Percentiles rank a stretch among this genome's conserved stretches.
Conservation (phyloP, 345 rosid genomes). For the Aurinia saxatilis region DNA sequence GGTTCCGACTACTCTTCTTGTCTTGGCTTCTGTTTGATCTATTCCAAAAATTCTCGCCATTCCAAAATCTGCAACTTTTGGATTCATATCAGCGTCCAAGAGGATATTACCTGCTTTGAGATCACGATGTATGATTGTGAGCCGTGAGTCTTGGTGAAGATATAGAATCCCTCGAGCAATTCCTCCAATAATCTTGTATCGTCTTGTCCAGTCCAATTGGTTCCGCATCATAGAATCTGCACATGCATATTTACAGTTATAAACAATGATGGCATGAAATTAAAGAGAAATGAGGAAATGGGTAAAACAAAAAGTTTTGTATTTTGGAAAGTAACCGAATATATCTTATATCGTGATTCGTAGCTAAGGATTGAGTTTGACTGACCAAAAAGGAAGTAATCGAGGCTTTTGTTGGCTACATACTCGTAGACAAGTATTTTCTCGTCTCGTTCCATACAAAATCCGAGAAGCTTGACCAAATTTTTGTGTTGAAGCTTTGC, state of each 20-base stretch:
- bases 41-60: neutral
- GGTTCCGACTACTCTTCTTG: neutral
- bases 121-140: neutral
- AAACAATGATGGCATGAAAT: too few relatives aligned
- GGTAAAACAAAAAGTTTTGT: too few relatives aligned
- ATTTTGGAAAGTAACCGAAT: too few relatives aligned
- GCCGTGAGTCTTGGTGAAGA: neutral
- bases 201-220: neutral
- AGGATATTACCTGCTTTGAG: neutral
- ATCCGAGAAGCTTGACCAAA: neutral
- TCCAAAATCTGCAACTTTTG: neutral
- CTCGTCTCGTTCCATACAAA: neutral
- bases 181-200: neutral
- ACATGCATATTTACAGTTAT: neutral
- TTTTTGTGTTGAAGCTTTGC: neutral
- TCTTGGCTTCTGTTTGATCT: neutral
- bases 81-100: neutral
- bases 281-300: too few relatives aligned
- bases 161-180: neutral
- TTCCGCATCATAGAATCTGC: neutral
- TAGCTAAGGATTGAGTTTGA: neutral
- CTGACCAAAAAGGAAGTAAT: slow-evolving; percentile 8
- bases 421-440: slow-evolving; percentile 1
- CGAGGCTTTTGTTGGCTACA: slow-evolving; percentile 2
- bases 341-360: neutral